Percentiles rank a stretch among this genome's conserved stretches.
phyloP scores from a whole-genome alignment of 164 flowering plant species.

The Santalum album region DNA sequence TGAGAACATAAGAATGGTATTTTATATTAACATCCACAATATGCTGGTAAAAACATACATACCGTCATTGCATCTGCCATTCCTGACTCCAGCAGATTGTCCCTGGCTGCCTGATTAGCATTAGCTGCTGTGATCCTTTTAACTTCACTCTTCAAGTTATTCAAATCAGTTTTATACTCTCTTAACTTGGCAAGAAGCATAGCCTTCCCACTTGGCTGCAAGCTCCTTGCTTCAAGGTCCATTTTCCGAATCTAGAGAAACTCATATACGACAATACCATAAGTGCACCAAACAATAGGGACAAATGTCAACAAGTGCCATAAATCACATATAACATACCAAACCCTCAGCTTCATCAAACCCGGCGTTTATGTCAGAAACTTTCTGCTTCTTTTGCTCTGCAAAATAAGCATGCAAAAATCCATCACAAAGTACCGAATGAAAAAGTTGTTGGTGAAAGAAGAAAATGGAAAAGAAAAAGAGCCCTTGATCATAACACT shows the following conservation, averaged over 20 bases:
- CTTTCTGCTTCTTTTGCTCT: slow-evolving; percentile 34
- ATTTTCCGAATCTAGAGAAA: slow-evolving; percentile 27
- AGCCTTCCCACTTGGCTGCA: slow-evolving; percentile 24
- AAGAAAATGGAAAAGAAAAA: too few relatives aligned
- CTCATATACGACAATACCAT: not conserved
- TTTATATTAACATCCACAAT: not conserved
- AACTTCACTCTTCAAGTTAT: slow-evolving; percentile 23
- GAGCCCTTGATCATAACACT: too few relatives aligned
- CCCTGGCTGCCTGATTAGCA: slow-evolving; percentile 22
- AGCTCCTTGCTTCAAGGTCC: slow-evolving; percentile 32
- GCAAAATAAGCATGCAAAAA: slow-evolving; percentile 8
- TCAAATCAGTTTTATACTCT: slow-evolving; percentile 29
- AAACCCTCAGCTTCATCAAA: slow-evolving; percentile 30
- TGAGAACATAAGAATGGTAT: not conserved
- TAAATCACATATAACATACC: slow-evolving; percentile 10
- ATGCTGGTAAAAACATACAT: not conserved
- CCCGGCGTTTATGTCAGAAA: slow-evolving; percentile 24
- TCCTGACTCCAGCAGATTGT: slow-evolving; percentile 27
- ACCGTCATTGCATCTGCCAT: slow-evolving; percentile 20
- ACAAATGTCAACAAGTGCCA: not conserved
- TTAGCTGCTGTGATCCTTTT: slow-evolving; percentile 21
- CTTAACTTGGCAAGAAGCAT: slow-evolving; percentile 28
- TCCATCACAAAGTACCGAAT: too few relatives aligned
- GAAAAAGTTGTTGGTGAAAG: too few relatives aligned
- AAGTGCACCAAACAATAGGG: not conserved